These are phyloP conservation scores for Lentinula boryana DNA, from an alignment of 768 basidiomycete genomes.

Conservation along the genomic window DNA sequence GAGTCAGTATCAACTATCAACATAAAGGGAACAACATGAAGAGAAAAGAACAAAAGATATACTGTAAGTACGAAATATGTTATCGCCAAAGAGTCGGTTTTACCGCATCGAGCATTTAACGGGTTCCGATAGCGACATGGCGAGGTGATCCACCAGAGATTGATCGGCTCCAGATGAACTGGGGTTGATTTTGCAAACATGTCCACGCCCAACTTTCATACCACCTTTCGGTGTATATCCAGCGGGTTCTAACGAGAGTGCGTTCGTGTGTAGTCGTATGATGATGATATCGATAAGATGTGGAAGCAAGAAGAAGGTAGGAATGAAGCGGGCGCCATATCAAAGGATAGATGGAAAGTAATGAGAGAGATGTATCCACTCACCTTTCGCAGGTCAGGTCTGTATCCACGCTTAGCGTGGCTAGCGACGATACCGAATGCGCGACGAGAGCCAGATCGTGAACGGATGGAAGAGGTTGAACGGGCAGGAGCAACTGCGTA, in stretches of 20 bases:
- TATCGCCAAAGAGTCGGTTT: conserved; percentile 69
- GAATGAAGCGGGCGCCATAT: neutral
- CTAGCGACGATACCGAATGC: conserved; percentile 58
- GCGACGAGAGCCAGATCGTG: conserved; percentile 67
- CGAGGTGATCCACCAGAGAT: conserved; percentile 46
- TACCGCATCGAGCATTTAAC: conserved; percentile 54
- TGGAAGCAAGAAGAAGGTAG: conserved; percentile 6
- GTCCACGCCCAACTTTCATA: conserved; percentile 91
- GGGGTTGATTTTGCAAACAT: conserved; percentile 76
- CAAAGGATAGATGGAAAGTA: neutral
- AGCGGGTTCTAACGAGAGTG: conserved; percentile 94
- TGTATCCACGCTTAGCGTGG: conserved; percentile 61
- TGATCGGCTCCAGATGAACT: conserved; percentile 50
- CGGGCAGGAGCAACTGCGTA: conserved; percentile 41
- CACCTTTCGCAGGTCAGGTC: conserved; percentile 74
- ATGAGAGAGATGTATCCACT: conserved; percentile 22
- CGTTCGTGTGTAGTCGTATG: conserved; percentile 23
- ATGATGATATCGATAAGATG: neutral
- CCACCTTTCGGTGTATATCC: conserved; percentile 50
- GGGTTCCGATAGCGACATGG: conserved; percentile 78
- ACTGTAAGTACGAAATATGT: conserved; percentile 30
- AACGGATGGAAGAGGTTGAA: conserved; percentile 50
- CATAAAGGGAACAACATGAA: neutral
- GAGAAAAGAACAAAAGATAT: neutral
- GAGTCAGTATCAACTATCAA: conserved; percentile 22